phyloP scores from a whole-genome alignment of 768 basidiomycete genomes.

The Tylopilus vinaceipallidus region DNA sequence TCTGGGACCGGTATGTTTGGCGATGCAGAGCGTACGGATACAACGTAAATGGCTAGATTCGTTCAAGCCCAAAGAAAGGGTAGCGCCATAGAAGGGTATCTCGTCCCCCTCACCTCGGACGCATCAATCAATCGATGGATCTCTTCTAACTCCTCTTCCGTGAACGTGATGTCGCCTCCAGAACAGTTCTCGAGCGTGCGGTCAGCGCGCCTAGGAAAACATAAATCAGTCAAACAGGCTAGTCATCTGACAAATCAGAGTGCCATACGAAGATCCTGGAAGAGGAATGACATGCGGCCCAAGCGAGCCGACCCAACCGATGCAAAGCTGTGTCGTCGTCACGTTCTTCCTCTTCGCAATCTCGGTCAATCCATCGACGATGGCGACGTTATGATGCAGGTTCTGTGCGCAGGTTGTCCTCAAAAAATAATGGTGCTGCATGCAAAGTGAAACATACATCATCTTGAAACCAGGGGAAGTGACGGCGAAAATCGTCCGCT shows the following conservation, averaged over 20 bases:
- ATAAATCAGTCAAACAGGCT: slow-evolving; percentile 1
- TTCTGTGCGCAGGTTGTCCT: slow-evolving; percentile 31
- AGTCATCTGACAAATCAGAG: too few relatives aligned
- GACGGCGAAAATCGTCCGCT: slow-evolving; percentile 40
- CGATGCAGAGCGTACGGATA: too few relatives aligned
- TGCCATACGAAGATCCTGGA: slow-evolving; percentile 44
- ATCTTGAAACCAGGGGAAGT: slow-evolving; percentile 41
- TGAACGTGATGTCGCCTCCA: slow-evolving; percentile 43
- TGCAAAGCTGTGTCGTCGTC: slow-evolving; percentile 41
- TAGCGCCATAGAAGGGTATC: slow-evolving; percentile 32
- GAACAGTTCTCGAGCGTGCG: slow-evolving; percentile 46
- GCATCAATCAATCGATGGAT: slow-evolving; percentile 38
- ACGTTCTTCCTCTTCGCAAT: slow-evolving; percentile 44
- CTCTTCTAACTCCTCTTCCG: slow-evolving; percentile 38
- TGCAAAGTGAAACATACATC: slow-evolving; percentile 29
- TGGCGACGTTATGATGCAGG: slow-evolving; percentile 39
- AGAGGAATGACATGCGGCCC: slow-evolving; percentile 47
- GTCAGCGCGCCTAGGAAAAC: slow-evolving; percentile 25
- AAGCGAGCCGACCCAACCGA: slow-evolving; percentile 42
- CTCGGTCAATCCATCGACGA: slow-evolving; percentile 41
- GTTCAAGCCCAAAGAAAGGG: slow-evolving; percentile 37
- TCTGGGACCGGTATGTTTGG: too few relatives aligned
- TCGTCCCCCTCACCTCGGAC: slow-evolving; percentile 37
- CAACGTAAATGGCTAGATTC: too few relatives aligned
- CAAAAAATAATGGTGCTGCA: too few relatives aligned